These are phyloP conservation scores for Clitopilus passeckerianus DNA, from an alignment of 768 basidiomycete genomes.

Conservation along the genomic window DNA sequence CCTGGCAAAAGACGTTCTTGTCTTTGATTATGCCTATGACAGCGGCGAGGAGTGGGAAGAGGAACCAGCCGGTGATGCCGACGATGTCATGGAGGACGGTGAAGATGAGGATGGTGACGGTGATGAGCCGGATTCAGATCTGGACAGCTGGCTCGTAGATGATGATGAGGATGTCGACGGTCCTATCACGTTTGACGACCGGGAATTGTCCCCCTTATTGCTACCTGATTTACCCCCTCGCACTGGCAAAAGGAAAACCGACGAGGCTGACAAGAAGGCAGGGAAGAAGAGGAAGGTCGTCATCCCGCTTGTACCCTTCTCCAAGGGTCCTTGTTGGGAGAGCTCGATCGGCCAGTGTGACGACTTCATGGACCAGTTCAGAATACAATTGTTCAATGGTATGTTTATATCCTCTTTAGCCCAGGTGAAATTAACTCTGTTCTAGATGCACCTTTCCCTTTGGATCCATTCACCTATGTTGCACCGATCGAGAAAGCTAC, in stretches of 20 bases:
- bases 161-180: slow-evolving; percentile 51
- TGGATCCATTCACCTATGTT: slow-evolving; percentile 77
- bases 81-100: slow-evolving; percentile 68
- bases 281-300: slow-evolving; percentile 76
- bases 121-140: slow-evolving; percentile 67
- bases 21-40: slow-evolving; percentile 88
- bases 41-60: slow-evolving; percentile 97
- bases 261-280: slow-evolving; percentile 39
- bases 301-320: slow-evolving; percentile 72
- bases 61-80: slow-evolving; percentile 76
- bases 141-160: slow-evolving; percentile 77
- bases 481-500: slow-evolving; percentile 36
- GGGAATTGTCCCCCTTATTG: slow-evolving; percentile 26
- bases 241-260: slow-evolving; percentile 62
- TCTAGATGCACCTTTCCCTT: slow-evolving; percentile 64
- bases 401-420: slow-evolving; percentile 3
- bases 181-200: slow-evolving; percentile 27
- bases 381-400: slow-evolving; percentile 86
- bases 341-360: slow-evolving; percentile 57
- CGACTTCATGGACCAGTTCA: slow-evolving; percentile 68
- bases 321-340: slow-evolving; percentile 85
- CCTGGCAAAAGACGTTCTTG: slow-evolving; percentile 69
- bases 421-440: slow-evolving; percentile 1
- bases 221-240: slow-evolving; percentile 27
- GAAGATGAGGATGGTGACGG: slow-evolving; percentile 56